Base-by-base conservation (phyloP, 1,284 basidiomycete genomes). In the Spongiforma sp. region DNA sequence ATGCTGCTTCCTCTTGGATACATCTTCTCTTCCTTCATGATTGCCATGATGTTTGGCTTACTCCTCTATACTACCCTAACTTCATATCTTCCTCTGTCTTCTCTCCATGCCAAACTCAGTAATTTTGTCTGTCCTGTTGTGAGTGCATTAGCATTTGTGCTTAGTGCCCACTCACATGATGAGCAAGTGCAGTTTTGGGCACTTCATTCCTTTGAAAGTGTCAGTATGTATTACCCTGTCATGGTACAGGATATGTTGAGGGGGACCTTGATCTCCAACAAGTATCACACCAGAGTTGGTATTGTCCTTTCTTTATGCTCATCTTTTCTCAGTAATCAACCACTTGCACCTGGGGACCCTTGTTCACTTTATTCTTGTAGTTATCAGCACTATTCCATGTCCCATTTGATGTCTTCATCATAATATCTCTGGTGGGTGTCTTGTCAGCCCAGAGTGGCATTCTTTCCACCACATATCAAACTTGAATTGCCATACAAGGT, bases 201-300 rank as follows among this genome's bases (percentile, higher is more conserved):
- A 17, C 93, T 93, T 71, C 91, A 90, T 69, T 76, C 83, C 10
- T 93, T 91, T 67, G 90, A 93, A 73, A 87, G 84, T 12, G 90
- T 91, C 7, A 91, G 91, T 46, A 85, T 91, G 84, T 91, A 92
- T 71, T 92, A 91, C 71, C 90, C 91, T 15, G n/a, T n/a, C n/a
- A n/a, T n/a, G n/a, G 84, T 90, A 36, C 88, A 91, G 66, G 91
- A 90, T n/a, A 91, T 90, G 82, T 77, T 93, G 26, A 82, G 89
- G 41, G 88, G 89, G 37, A 81, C 83, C 1, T 76, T 93, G 61
- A 87, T 93, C n/a, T 81, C 87, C 1, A 87, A 93, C 67, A 89
- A 91, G 70, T 85, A 90, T 68, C 84, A 90, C 21, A 90, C 91
- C 2, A 92, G 90, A 56, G 90, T 92, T 64, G 70, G 86, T 76